phyloP scores from a whole-genome alignment of 2,329 filamentous ascomycete genomes.

The Pseudocercospora fuligena region DNA sequence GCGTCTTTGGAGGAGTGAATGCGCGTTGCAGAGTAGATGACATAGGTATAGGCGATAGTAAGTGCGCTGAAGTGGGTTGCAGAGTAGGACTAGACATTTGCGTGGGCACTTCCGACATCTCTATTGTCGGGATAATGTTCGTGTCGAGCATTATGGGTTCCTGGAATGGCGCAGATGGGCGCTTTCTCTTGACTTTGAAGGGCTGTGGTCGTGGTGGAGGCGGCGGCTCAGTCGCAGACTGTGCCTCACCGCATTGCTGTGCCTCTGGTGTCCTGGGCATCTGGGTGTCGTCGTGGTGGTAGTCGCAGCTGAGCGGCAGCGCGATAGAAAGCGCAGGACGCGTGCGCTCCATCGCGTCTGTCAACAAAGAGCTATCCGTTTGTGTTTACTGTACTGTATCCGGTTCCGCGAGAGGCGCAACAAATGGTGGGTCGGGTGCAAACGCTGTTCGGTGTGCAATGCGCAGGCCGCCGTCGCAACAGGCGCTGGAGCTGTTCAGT shows the following conservation, averaged over 20 bases:
- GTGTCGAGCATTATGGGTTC: constrained; percentile 33
- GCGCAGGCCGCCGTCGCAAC: constrained; percentile 20
- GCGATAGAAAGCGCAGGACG: constrained; percentile 56
- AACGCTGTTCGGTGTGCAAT: constrained; percentile 12
- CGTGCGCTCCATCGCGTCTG: constrained; percentile 39
- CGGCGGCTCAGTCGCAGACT: constrained; percentile 43
- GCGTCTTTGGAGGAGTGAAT: constrained; percentile 56
- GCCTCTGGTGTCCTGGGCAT: constrained; percentile 51
- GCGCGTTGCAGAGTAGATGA: constrained; percentile 40
- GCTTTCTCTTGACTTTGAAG: constrained; percentile 55
- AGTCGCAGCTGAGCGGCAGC: constrained; percentile 56
- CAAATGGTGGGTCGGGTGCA: constrained; percentile 9
- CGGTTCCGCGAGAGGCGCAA: constrained; percentile 10
- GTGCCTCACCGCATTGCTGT: constrained; percentile 31
- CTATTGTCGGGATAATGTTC: constrained; percentile 55
- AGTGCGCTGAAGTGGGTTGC: constrained; percentile 41
- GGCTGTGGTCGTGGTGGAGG: constrained; percentile 53
- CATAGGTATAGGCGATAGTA: constrained; percentile 49
- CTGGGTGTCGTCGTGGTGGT: constrained; percentile 51
- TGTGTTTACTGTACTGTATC: constrained; percentile 12
- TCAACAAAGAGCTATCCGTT: constrained; percentile 9
- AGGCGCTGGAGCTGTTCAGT: constrained; percentile 14
- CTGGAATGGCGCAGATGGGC: constrained; percentile 38
- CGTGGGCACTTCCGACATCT: constrained; percentile 48
- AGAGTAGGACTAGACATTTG: constrained; percentile 37